phyloP scores from a whole-genome alignment of 495 filamentous ascomycete species.

The Physcia stellaris region DNA sequence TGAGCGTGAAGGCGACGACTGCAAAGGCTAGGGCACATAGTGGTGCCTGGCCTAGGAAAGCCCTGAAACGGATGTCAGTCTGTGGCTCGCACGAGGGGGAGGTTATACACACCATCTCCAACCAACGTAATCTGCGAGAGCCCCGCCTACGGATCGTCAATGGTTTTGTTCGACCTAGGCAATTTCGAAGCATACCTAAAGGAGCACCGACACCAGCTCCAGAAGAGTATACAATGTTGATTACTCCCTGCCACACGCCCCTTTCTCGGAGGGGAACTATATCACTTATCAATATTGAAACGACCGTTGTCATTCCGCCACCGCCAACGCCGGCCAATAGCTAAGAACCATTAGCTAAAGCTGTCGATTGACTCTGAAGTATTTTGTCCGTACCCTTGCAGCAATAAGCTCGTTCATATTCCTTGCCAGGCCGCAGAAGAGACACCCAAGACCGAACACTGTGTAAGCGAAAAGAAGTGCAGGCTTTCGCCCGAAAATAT shows the following conservation, averaged over 20 bases:
- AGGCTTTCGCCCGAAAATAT: slow-evolving; percentile 74
- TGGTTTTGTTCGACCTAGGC: not conserved
- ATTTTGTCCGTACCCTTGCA: slow-evolving; percentile 43
- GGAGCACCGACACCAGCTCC: slow-evolving; percentile 63
- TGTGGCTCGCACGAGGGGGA: not conserved
- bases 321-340: slow-evolving; percentile 63
- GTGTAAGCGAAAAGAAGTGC: slow-evolving; percentile 60
- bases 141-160: slow-evolving; percentile 30
- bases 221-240: slow-evolving; percentile 65
- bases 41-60: slow-evolving; percentile 60
- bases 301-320: slow-evolving; percentile 75
- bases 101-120: slow-evolving; percentile 58
- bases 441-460: slow-evolving; percentile 59
- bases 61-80: slow-evolving; percentile 27
- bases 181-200: slow-evolving; percentile 32
- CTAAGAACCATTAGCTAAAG: too few relatives aligned
- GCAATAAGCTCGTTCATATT: slow-evolving; percentile 59
- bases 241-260: slow-evolving; percentile 68
- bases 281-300: slow-evolving; percentile 65
- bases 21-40: slow-evolving; percentile 54
- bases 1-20: slow-evolving; percentile 45
- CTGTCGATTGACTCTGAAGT: too few relatives aligned
- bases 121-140: slow-evolving; percentile 61
- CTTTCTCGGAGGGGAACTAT: slow-evolving; percentile 62
- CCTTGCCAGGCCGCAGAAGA: slow-evolving; percentile 58